These are phyloP conservation scores for Daldinia loculata DNA, from an alignment of 495 filamentous ascomycete genomes.

Conservation along the genomic window DNA sequence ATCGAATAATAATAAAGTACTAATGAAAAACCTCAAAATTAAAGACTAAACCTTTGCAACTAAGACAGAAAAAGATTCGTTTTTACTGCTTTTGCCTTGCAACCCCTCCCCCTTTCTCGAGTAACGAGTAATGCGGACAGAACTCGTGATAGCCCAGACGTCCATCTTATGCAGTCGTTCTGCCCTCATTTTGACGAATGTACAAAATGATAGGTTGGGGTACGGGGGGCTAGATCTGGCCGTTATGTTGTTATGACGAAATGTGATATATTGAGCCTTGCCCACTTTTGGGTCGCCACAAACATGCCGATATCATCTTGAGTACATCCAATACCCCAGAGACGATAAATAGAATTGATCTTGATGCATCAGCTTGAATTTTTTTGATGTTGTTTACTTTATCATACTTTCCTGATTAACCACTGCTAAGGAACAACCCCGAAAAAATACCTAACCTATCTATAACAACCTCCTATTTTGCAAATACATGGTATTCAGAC, in stretches of 20 bases:
- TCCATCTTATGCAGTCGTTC: background rate
- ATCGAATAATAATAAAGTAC: too few relatives aligned
- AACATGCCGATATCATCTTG: background rate
- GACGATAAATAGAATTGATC: background rate
- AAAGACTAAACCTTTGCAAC: too few relatives aligned
- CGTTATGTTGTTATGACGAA: slow-evolving; percentile 16
- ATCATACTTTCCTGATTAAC: background rate
- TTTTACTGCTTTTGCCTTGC: background rate
- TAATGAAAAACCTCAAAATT: too few relatives aligned
- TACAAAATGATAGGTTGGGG: background rate
- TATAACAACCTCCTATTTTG: background rate
- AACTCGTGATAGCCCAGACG: background rate
- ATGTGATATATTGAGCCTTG: slow-evolving; percentile 6
- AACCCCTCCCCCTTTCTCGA: background rate
- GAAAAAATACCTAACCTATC: background rate
- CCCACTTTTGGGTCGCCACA: slow-evolving; percentile 5
- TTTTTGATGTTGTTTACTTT: background rate
- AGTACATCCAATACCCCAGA: background rate
- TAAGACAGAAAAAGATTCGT: too few relatives aligned
- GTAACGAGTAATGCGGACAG: background rate
- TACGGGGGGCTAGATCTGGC: background rate
- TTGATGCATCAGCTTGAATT: background rate
- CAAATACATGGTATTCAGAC: slow-evolving; percentile 7
- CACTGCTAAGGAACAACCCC: background rate
- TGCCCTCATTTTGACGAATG: slow-evolving; percentile 9